Evolutionary conservation across 352 stramenopile species (phyloP).

Genomic region (Phytophthora hybrid): DNA sequence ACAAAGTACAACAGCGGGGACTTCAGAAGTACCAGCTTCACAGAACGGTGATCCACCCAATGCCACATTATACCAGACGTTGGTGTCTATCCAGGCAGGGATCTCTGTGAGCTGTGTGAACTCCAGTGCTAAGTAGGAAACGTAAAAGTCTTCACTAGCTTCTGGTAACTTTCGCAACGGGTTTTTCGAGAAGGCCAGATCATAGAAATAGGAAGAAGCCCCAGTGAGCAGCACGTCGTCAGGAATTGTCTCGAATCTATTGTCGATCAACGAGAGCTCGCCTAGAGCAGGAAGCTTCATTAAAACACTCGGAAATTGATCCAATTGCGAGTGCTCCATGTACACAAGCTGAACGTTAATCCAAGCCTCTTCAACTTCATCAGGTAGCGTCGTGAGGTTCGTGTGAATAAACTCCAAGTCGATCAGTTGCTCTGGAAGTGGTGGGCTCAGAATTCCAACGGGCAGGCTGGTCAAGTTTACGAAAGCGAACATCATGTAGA

Average conservation of each 20-base stretch:
- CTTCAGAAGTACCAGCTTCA: background rate
- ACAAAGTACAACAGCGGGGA: slow-evolving; percentile 6
- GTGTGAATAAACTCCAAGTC: slow-evolving; percentile 56
- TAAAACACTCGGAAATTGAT: slow-evolving; percentile 37
- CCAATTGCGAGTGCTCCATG: slow-evolving; percentile 43
- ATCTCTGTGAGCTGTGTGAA: slow-evolving; percentile 33
- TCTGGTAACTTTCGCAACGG: slow-evolving; percentile 37
- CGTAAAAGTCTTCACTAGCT: slow-evolving; percentile 5
- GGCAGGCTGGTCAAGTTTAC: slow-evolving; percentile 56
- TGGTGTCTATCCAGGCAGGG: slow-evolving; percentile 40
- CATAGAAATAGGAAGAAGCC: slow-evolving; percentile 25
- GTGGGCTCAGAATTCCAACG: slow-evolving; percentile 34
- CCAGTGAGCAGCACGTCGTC: slow-evolving; percentile 21
- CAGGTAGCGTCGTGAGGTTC: slow-evolving; percentile 45
- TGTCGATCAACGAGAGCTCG: slow-evolving; percentile 49
- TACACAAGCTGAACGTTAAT: slow-evolving; percentile 22
- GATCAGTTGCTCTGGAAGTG: slow-evolving; percentile 43
- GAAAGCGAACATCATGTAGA: slow-evolving; percentile 46
- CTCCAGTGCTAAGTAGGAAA: slow-evolving; percentile 47
- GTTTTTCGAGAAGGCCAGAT: slow-evolving; percentile 42
- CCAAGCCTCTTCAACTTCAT: slow-evolving; percentile 41
- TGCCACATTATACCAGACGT: slow-evolving; percentile 14
- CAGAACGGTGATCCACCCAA: slow-evolving; percentile 23
- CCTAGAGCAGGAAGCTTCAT: slow-evolving; percentile 23
- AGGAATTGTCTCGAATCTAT: slow-evolving; percentile 34